Percentiles rank a stretch among this genome's conserved stretches.
These are phyloP conservation scores for Aspergillus sclerotialis DNA, from an alignment of 2,329 filamentous ascomycete species.

Conservation along the genomic window DNA sequence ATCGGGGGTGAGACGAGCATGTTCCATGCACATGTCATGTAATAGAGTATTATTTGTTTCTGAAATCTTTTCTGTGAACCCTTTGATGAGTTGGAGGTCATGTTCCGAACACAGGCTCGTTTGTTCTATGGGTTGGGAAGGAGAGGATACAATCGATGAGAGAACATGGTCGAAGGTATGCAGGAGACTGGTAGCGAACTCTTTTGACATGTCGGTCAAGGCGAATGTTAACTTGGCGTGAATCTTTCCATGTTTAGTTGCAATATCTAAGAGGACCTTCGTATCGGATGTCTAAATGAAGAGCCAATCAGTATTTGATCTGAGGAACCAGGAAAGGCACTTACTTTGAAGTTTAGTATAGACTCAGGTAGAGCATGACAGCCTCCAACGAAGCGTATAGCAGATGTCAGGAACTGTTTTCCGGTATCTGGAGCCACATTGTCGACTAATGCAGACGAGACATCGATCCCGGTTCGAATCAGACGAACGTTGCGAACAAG, in stretches of 20 bases:
- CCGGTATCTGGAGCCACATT: neutral
- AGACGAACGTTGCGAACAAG: neutral
- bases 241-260: neutral
- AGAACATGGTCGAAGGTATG: neutral
- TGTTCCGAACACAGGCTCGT: neutral
- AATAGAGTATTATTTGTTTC: neutral
- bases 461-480: neutral
- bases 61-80: neutral
- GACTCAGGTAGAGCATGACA: neutral
- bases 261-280: neutral
- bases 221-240: neutral
- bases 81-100: neutral
- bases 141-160: neutral
- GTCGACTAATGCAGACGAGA: neutral
- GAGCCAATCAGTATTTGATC: neutral
- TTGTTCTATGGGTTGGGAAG: neutral
- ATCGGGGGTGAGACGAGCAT: slow-evolving; percentile 1
- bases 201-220: neutral
- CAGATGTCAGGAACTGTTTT: neutral
- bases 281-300: neutral
- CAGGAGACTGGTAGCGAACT: neutral
- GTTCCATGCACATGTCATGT: neutral
- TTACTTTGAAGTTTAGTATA: neutral
- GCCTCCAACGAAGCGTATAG: neutral
- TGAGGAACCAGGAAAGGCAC: neutral